Evolutionary conservation across 148 eudicot genomes (phyloP).

Genomic region (Drosera capensis): DNA sequence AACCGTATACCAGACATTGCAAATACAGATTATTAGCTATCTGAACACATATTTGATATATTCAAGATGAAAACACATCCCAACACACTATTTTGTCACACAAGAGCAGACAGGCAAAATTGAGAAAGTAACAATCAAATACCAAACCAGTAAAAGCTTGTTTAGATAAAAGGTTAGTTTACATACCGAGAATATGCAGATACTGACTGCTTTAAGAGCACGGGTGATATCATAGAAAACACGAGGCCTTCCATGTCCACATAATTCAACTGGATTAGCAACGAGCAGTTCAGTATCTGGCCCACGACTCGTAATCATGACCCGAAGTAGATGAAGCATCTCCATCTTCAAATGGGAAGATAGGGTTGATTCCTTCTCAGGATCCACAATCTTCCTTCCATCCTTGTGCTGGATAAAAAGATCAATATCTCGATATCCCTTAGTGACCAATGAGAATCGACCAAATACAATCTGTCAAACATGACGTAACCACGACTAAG

Average conservation of each 20-base stretch:
- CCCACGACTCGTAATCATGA: constrained; percentile 59
- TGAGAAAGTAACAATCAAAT: no score
- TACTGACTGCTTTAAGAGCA: constrained; percentile 60
- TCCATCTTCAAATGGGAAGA: constrained; percentile 55
- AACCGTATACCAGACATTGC: no score
- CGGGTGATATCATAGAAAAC: constrained; percentile 69
- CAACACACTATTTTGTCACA: no score
- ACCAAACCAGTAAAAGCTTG: neutral
- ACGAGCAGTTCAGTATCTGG: constrained; percentile 81
- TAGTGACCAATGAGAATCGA: constrained; percentile 41
- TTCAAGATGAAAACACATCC: no score
- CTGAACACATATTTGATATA: no score
- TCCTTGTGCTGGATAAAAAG: constrained; percentile 54
- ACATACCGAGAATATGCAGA: constrained; percentile 74
- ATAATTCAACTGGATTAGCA: constrained; percentile 74
- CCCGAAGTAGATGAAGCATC: constrained; percentile 79
- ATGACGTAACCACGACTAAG: no score
- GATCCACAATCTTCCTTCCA: constrained; percentile 60
- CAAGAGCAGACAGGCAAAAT: no score
- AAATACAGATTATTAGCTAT: no score
- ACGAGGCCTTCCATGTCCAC: constrained; percentile 63
- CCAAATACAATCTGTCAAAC: constrained; percentile 49
- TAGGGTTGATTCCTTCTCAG: constrained; percentile 34
- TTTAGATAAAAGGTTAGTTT: constrained; percentile 2
- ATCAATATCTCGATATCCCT: constrained; percentile 57